Evolutionary conservation across 2,329 filamentous ascomycete genomes (phyloP), one percentile per base, ranked within the genome.

Genomic region (Colletotrichum sidae): DNA sequence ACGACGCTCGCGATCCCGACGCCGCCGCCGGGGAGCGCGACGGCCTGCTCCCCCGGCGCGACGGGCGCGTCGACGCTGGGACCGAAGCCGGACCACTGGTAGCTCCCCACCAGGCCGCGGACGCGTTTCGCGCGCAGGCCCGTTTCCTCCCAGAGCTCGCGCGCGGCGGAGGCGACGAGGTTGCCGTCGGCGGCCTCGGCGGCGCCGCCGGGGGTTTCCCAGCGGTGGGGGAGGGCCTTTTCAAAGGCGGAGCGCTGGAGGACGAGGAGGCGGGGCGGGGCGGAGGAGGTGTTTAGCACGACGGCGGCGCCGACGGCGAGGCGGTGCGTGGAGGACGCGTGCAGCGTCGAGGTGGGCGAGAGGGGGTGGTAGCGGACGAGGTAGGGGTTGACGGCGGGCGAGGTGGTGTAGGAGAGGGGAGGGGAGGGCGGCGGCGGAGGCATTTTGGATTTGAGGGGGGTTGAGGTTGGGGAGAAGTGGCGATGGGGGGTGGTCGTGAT

Each of bases 161-260:
- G 79, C 13, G 75, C 81, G 9, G 80, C 78, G 2, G 78, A 79
- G 46, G 82, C 78, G 1, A 86, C 70, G 51, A 86, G 75, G 0
- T 79, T 82, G 13, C 74, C 68, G 67, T 86, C 84, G 0, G 72
- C 71, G 17, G 72, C 68, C 33, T 69, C 67, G 11, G 67, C 67
- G 15, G 77, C 78, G 8, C 84, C 84, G 25, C 84, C 83, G 8
- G 84, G 83, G 2, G 81, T 74, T 67, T 86, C 84, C 84, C 84
- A 82, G 56, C 67, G 71, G 11, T 74, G 72, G 3, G 76, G 74
- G 62, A 75, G 75, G 6, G 76, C 73, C 34, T 64, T 63, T 67
- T 83, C 79, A n/a, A 70, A 69, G 2, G 70, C 58, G 42, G 79
- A 72, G 63, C 81, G 79, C 60, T 80, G 80, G 12, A 83, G 69